Evolutionary conservation across 192 early-diverging fungal genomes (phyloP).

Genomic region (Rhizophagus clarus): DNA sequence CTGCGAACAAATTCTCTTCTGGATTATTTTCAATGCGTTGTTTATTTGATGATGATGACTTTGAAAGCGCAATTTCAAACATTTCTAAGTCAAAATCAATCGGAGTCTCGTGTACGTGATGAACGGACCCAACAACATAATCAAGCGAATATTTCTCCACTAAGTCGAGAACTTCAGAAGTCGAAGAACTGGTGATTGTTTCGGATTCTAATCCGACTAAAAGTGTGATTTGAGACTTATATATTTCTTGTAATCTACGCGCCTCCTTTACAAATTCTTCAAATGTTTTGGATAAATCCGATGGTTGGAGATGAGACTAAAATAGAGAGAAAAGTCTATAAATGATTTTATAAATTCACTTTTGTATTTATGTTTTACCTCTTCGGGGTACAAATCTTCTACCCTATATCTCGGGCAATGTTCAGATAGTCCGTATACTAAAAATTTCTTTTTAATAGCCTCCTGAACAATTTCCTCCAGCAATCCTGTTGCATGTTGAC

Average conservation of each 20-base stretch:
- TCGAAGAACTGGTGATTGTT: constrained; percentile 55
- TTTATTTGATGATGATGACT: background rate
- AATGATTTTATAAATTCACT: background rate
- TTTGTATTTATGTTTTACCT: constrained; percentile 41
- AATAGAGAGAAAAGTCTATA: background rate
- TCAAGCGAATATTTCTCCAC: constrained; percentile 52
- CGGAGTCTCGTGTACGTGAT: constrained; percentile 81
- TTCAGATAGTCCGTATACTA: constrained; percentile 82
- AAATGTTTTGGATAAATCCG: constrained; percentile 65
- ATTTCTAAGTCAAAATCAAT: constrained; percentile 77
- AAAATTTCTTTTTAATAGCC: constrained; percentile 78
- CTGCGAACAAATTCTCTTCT: constrained; percentile 57
- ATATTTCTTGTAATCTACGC: constrained; percentile 64
- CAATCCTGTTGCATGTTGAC: constrained; percentile 83
- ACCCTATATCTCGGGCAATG: constrained; percentile 83
- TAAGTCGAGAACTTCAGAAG: constrained; percentile 11
- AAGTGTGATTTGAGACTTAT: constrained; percentile 64
- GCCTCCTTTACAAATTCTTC: constrained; percentile 75
- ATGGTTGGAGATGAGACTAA: constrained; percentile 65
- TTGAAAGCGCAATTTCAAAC: constrained; percentile 54
- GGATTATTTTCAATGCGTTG: background rate
- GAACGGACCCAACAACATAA: constrained; percentile 91
- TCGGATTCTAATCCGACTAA: constrained; percentile 94
- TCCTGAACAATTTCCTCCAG: constrained; percentile 79
- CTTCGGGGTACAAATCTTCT: constrained; percentile 93